phyloP scores from a whole-genome alignment of 768 basidiomycete species.

The Kwoniella sp. region DNA sequence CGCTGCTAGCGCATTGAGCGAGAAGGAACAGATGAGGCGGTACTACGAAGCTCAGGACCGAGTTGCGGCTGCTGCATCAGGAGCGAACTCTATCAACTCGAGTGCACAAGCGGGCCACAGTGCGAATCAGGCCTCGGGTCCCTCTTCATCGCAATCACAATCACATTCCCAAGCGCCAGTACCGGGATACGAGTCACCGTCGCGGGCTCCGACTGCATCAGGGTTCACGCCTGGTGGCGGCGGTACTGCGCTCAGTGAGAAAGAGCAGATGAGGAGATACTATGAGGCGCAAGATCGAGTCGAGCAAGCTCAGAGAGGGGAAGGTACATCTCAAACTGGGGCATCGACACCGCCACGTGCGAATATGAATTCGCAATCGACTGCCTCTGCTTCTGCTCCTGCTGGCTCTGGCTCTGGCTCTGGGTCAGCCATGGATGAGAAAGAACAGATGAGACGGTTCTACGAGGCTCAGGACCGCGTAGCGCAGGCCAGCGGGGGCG shows the following conservation, averaged over 20 bases:
- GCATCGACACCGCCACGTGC: not conserved
- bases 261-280: constrained; percentile 37
- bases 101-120: not conserved
- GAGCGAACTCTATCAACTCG: not conserved
- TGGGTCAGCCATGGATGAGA: constrained; percentile 15
- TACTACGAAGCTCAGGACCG: constrained; percentile 47
- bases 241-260: constrained; percentile 23
- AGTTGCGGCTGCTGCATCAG: constrained; percentile 18
- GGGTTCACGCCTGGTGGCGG: not conserved
- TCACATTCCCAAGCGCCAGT: not conserved
- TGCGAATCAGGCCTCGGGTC: not conserved
- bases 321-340: not conserved
- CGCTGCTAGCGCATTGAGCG: constrained; percentile 20
- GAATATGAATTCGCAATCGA: not conserved
- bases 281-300: constrained; percentile 36
- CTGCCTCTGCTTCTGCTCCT: not conserved
- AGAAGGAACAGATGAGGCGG: constrained; percentile 49
- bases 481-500: constrained; percentile 3
- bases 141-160: not conserved
- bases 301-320: constrained; percentile 3
- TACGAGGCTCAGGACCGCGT: constrained; percentile 28
- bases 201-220: not conserved
- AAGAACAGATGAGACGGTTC: constrained; percentile 30
- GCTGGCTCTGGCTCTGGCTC: not conserved
- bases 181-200: not conserved